A percentile compares a stretch with the other conserved stretches of the same genome.
Evolutionary conservation across 805 yeast species (phyloP).

Genomic region (Metschnikowia proteae): DNA sequence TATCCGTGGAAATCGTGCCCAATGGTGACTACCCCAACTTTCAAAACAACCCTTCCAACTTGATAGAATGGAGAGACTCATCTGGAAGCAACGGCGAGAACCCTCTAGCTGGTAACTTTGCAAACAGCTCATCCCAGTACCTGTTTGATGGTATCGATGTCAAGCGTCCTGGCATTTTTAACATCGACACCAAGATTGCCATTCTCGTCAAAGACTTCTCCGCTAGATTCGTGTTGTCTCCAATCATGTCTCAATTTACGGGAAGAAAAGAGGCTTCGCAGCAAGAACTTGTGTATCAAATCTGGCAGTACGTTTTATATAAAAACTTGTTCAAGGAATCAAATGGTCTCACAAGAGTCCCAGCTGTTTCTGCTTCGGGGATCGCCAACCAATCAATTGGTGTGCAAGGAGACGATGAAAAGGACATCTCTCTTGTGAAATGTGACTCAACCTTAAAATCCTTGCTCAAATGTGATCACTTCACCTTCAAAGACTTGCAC

Average conservation of each 20-base stretch:
- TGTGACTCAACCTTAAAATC: constrained; percentile 45
- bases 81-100: constrained; percentile 19
- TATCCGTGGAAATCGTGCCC: constrained; percentile 69
- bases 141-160: constrained; percentile 86
- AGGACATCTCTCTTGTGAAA: constrained; percentile 33
- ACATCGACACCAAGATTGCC: constrained; percentile 63
- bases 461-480: constrained; percentile 47
- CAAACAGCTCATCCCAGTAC: constrained; percentile 18
- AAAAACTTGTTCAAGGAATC: constrained; percentile 49
- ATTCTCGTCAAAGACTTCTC: constrained; percentile 73
- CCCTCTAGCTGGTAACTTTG: constrained; percentile 19
- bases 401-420: constrained; percentile 25
- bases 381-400: constrained; percentile 15
- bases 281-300: constrained; percentile 73
- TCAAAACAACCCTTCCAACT: constrained; percentile 31
- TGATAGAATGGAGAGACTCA: constrained; percentile 90
- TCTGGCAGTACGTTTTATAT: constrained; percentile 76
- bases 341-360: constrained; percentile 30
- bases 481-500: constrained; percentile 69
- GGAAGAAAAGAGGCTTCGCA: constrained; percentile 80
- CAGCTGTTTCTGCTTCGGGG: constrained; percentile 35
- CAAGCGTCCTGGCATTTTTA: constrained; percentile 64
- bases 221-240: constrained; percentile 58
- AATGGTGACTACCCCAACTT: constrained; percentile 37
- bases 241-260: constrained; percentile 60